Evolutionary conservation across 257 asterid genomes (phyloP), one percentile per base, ranked within the genome.

Genomic region (Leonotis leonurus): DNA sequence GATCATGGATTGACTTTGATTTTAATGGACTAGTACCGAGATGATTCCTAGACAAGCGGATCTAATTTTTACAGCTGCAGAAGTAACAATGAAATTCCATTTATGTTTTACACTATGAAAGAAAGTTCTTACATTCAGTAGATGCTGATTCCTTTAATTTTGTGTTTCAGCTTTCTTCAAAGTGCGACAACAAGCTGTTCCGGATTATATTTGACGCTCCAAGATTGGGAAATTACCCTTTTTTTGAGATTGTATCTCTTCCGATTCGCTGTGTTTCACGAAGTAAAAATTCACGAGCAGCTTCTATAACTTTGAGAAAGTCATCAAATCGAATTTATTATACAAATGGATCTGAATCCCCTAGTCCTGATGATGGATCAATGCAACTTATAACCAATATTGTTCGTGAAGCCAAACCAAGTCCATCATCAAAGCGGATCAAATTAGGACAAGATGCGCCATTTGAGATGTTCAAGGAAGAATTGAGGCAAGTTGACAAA

Each of bases 261-360:
- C 89, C 95, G 37, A 78, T 90, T 54, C 91, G 88, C 35, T 90
- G 95, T 66, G 78, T 90, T 67, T 90, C 98, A 66, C 85, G 98
- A 9, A 80, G 45, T 69, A 87, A 78, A 77, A 81, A 41, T 71
- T 10, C 80, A 4, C 66, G 81, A 68, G n/a, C 84, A 4, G 61
- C 86, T 65, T 56, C 82, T 56, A 43, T 79, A n/a, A 56, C 84
- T 10, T 70, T 70, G 73, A 80, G 73, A 51, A 83, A 80, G 77
- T 68, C 81, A 26, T 75, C 89, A 37, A 57, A 58, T 72, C 73
- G 70, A 55, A 64, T 51, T 27, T 56, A 76, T 73, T 73, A 71
- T 60, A 64, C 64, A 10, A 83, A 73, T 58, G 80, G 83, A 63
- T 74, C 80, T 68, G 83, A 72, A 72, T 73, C 87, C 30, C 76